Evolutionary conservation across 2,329 filamentous ascomycete genomes (phyloP).

Genomic region (Diaporthe sp.): DNA sequence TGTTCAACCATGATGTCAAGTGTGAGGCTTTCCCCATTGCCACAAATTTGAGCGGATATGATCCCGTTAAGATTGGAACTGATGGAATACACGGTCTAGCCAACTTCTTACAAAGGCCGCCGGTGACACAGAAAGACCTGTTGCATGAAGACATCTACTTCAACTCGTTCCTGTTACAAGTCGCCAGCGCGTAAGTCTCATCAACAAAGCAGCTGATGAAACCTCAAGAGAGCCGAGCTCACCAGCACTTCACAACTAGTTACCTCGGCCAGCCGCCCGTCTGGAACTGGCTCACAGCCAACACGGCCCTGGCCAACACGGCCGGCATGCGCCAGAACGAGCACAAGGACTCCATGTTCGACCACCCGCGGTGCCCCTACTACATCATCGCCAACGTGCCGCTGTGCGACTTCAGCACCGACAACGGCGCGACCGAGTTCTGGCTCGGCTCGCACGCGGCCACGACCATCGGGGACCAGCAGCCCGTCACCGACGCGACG

Average conservation of each 20-base stretch:
- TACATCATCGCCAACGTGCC: slow-evolving; percentile 56
- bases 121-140: slow-evolving; percentile 49
- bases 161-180: slow-evolving; percentile 56
- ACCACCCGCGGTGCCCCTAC: slow-evolving; percentile 53
- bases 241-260: slow-evolving; percentile 39
- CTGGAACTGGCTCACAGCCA: slow-evolving; percentile 57
- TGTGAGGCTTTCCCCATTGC: slow-evolving; percentile 37
- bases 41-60: accelerated
- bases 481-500: slow-evolving; percentile 43
- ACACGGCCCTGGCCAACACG: slow-evolving; percentile 54
- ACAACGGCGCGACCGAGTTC: slow-evolving; percentile 56
- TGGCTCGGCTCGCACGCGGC: slow-evolving; percentile 56
- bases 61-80: background rate
- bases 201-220: background rate
- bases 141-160: slow-evolving; percentile 57
- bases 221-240: background rate
- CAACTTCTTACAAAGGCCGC: slow-evolving; percentile 56
- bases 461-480: slow-evolving; percentile 50
- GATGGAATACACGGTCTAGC: slow-evolving; percentile 42
- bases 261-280: slow-evolving; percentile 56
- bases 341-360: slow-evolving; percentile 55
- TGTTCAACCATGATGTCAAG: slow-evolving; percentile 44
- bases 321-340: slow-evolving; percentile 53
- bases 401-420: slow-evolving; percentile 51
- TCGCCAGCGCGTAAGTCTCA: slow-evolving; percentile 52